Evolutionary conservation across 78 protist genomes (phyloP).

Genomic region (Dictyostelium discoideum): DNA sequence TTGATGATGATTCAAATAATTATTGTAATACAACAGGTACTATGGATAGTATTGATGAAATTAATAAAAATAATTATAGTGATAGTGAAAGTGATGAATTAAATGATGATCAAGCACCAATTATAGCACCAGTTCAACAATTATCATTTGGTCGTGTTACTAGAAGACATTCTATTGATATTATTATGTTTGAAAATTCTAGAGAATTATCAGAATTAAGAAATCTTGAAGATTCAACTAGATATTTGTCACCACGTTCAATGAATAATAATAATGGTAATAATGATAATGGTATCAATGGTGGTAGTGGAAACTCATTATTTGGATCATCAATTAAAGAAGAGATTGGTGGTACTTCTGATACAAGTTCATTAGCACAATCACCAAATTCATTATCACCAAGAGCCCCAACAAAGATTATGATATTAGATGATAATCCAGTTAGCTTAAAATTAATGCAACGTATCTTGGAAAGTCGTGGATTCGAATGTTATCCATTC

Average conservation of each 20-base stretch:
- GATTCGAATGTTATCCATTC: slow-evolving; percentile 16
- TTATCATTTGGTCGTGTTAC: slow-evolving; percentile 14
- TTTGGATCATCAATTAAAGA: neutral
- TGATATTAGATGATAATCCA: slow-evolving; percentile 30
- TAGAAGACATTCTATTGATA: slow-evolving; percentile 65
- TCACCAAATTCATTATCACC: neutral
- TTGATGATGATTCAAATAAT: neutral
- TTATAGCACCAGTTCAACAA: neutral
- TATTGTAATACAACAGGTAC: neutral
- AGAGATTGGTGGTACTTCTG: neutral
- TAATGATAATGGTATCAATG: neutral
- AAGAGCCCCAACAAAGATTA: neutral
- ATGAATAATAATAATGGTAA: neutral
- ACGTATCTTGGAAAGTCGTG: neutral
- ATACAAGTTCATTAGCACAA: neutral
- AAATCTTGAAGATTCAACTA: neutral
- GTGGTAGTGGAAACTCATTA: neutral
- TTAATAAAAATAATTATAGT: neutral
- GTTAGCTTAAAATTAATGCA: neutral
- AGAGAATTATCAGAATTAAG: slow-evolving; percentile 6
- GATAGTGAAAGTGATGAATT: neutral
- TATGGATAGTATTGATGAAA: neutral
- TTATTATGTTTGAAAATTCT: slow-evolving; percentile 26
- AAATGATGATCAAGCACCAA: neutral
- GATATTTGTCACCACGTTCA: neutral